Evolutionary conservation across 129 eudicot species (phyloP), one percentile per base, ranked within the genome.

Genomic region (Solidago caesia): DNA sequence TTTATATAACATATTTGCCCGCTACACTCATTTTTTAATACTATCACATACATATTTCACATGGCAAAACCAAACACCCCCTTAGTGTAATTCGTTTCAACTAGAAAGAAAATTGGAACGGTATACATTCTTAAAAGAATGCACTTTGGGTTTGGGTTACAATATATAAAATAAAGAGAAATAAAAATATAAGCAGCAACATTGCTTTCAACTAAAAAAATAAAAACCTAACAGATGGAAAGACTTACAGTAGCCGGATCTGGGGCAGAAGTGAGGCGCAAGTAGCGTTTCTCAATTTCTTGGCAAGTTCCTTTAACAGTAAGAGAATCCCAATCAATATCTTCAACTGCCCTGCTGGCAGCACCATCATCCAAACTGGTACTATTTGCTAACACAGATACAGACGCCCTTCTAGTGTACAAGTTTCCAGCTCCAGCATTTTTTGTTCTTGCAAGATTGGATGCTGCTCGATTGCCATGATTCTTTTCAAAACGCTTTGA

Each of bases 241-340:
- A 57, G 11, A 44, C 76, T 82, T 90, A 94, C 98, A 71, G 97
- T 94, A 64, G 97, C 86, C 26, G 98, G 98, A 86, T 94, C 97
- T 67, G 98, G 98, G 56, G 98, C 98, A 75, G 98, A 88, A 70
- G 98, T 94, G 74, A 94, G 97, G 26, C 98, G 97, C 76, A 94
- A 75, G 82, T 94, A 94, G 51, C 97, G 96, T 84, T 94, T 94
- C 81, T 94, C 98, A 71, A 94, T 84, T 78, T 90, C 98, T 73
- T 85, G 96, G 82, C 97, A 90, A 71, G 97, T 94, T 25, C 98
- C 98, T 86, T 85, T 94, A 59, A 94, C 92, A 43, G 97, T 90
- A 67, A 90, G 88, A 71, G 98, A 87, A 82, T 94, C 96, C 98
- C 97, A 90, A 47, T 90, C 98, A 68, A 94, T 88, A 87, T 94